Base-by-base conservation (phyloP, 805 yeast species). In the Saccharomycopsis sp. region DNA sequence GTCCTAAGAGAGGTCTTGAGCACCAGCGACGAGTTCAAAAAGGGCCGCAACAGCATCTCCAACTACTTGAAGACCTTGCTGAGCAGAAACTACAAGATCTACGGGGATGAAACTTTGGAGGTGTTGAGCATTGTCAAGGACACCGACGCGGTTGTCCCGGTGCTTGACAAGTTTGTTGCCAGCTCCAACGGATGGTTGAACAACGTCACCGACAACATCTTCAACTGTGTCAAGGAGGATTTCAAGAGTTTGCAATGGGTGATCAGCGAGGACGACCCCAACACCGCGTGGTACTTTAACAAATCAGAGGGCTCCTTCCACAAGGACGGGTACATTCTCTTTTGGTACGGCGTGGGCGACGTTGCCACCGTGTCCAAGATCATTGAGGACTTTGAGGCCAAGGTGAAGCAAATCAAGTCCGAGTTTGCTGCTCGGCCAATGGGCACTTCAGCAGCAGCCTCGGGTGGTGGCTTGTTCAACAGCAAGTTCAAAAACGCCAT, bases 51-150 rank as follows among this genome's bases (percentile, higher is more conserved):
- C 38, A 76, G 87, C 10, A 92, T 82, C 34, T 92, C 95, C 20
- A 70, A 86, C 3, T 88, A 88, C 61, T 69, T 89, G 58, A 76
- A 79, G 60, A 67, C 71, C 32, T 73, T 89, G 52, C 87, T 81
- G 58, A 21, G 32, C 12, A 15, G 29, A 9, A 21, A 34, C 19
- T 46, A 25, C 45, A 78, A 76, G 56, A 77, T 89, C 16, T 87
- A 85, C 56, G 92, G 95, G 41, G 98, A 92, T 62, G 97, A 89
- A 59, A 96, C 96, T 20, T 71, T 87, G 52, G 97, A 92, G 54
- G 96, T 87, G 2, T 68, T 92, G 52, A 95, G 97, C 10, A 79
- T 92, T 51, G 92, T 92, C 16, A 69, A 68, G 41, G 70, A 72
- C 34, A 51, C 49, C 29, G 48, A 55, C 2, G 62, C 62, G 10